Percentiles rank a stretch among this genome's conserved stretches.
Conservation (phyloP, 306 rosid species). For the Corylus avellana region DNA sequence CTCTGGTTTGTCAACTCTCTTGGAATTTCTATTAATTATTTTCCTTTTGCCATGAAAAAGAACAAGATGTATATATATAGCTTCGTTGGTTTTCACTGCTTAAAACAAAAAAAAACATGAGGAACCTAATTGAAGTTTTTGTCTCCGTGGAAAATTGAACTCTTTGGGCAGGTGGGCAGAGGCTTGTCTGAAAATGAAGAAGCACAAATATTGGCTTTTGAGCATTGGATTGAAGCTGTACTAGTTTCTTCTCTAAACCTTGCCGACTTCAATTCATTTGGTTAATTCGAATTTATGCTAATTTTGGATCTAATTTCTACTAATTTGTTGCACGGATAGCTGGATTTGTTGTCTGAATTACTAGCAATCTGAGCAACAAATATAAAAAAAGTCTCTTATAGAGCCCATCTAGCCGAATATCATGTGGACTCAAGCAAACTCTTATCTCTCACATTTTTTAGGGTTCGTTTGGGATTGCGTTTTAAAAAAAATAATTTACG, state of each 20-base stretch:
- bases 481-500: no score
- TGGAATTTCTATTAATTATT: background rate
- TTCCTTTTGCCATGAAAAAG: background rate
- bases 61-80: no score
- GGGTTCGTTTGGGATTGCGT: no score
- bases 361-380: no score
- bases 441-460: no score
- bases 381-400: no score
- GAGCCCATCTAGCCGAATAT: no score
- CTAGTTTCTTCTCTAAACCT: slow-evolving; percentile 3
- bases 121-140: background rate
- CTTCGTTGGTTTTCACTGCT: background rate
- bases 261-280: background rate
- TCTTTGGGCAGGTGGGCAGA: slow-evolving; percentile 72
- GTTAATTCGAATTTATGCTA: background rate
- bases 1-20: slow-evolving; percentile 47
- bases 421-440: no score
- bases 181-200: slow-evolving; percentile 77
- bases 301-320: background rate
- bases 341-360: no score
- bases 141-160: background rate
- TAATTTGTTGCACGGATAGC: no score
- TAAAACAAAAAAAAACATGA: background rate
- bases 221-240: slow-evolving; percentile 99
- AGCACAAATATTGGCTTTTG: slow-evolving; percentile 92